phyloP scores from a whole-genome alignment of 1,284 basidiomycete species.

The Cutaneotrichosporon sp. region DNA sequence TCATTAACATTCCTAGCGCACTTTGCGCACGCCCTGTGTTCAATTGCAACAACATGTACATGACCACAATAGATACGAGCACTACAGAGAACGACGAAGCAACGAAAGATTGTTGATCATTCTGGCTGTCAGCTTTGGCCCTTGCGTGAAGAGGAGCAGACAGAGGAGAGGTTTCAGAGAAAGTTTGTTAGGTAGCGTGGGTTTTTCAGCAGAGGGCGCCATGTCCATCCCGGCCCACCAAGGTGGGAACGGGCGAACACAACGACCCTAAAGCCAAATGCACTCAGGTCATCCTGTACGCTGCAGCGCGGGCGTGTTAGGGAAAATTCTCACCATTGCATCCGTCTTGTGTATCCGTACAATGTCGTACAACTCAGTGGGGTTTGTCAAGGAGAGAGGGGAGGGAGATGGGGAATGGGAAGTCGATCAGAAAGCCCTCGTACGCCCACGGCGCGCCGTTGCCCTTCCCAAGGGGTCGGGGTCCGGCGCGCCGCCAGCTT shows the following conservation, averaged over 20 bases:
- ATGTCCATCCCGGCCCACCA: not conserved
- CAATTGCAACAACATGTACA: too few relatives aligned
- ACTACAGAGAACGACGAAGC: too few relatives aligned
- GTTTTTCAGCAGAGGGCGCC: slow-evolving; percentile 45
- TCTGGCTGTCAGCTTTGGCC: not conserved
- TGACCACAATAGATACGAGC: too few relatives aligned
- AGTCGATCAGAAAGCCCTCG: slow-evolving; percentile 49
- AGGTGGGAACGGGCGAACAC: slow-evolving; percentile 4
- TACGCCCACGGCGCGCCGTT: slow-evolving; percentile 33
- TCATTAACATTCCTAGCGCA: too few relatives aligned
- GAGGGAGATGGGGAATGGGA: slow-evolving; percentile 2
- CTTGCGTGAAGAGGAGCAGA: not conserved
- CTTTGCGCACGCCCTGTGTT: too few relatives aligned
- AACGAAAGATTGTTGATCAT: too few relatives aligned
- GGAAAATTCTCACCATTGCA: slow-evolving; percentile 4
- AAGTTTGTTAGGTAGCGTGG: slow-evolving; percentile 46
- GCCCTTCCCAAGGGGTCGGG: slow-evolving; percentile 25
- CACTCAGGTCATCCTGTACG: slow-evolving; percentile 45
- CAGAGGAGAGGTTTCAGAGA: slow-evolving; percentile 28
- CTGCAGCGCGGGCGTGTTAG: not conserved
- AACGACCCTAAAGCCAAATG: slow-evolving; percentile 48
- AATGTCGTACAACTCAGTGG: not conserved
- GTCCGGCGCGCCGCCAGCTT: slow-evolving; percentile 41
- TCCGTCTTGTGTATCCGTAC: not conserved
- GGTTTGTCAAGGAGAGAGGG: not conserved